A percentile compares a stretch with the other conserved stretches of the same genome.
Conservation (phyloP, 2,329 filamentous ascomycete genomes). For the Sarocladium oryzae region DNA sequence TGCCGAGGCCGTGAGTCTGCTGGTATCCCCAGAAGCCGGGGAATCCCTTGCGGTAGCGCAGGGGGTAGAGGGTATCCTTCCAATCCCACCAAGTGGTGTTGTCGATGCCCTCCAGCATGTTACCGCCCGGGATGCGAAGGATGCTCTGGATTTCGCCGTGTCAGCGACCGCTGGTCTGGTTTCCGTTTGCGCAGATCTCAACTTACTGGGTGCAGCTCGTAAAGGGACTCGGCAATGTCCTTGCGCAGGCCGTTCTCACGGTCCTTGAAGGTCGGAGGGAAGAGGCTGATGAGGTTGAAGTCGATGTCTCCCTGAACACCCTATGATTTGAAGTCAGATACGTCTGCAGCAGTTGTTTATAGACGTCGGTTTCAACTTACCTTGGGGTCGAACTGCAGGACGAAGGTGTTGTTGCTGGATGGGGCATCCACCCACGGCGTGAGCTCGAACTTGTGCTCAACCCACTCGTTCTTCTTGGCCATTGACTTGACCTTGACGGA, state of each 20-base stretch:
- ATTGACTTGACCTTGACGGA: constrained; percentile 39
- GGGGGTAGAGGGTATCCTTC: constrained; percentile 47
- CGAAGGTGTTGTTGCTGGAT: constrained; percentile 50
- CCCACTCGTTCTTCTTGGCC: constrained; percentile 36
- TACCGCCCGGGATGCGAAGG: constrained; percentile 59
- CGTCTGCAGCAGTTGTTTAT: not conserved
- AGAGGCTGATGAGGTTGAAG: constrained; percentile 53
- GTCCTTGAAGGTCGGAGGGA: constrained; percentile 53
- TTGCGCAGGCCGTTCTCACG: constrained; percentile 50
- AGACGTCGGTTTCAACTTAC: not conserved
- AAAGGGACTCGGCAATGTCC: constrained; percentile 48
- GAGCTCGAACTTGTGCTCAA: constrained; percentile 43
- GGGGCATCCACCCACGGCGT: constrained; percentile 39
- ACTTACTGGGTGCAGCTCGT: constrained; percentile 41
- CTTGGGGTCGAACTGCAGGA: constrained; percentile 43
- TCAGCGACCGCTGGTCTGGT: not conserved
- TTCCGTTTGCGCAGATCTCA: not conserved
- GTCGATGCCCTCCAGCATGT: constrained; percentile 48
- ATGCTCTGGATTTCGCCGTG: constrained; percentile 32
- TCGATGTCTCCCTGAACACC: constrained; percentile 28
- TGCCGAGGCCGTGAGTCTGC: constrained; percentile 55
- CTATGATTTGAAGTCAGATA: not conserved
- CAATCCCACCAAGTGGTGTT: constrained; percentile 42
- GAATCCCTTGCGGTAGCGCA: constrained; percentile 48
- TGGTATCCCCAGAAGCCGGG: constrained; percentile 53